Percentiles rank a stretch among this genome's conserved stretches.
Conservation (phyloP, 768 basidiomycete genomes). For the Floccularia luteovirens region DNA sequence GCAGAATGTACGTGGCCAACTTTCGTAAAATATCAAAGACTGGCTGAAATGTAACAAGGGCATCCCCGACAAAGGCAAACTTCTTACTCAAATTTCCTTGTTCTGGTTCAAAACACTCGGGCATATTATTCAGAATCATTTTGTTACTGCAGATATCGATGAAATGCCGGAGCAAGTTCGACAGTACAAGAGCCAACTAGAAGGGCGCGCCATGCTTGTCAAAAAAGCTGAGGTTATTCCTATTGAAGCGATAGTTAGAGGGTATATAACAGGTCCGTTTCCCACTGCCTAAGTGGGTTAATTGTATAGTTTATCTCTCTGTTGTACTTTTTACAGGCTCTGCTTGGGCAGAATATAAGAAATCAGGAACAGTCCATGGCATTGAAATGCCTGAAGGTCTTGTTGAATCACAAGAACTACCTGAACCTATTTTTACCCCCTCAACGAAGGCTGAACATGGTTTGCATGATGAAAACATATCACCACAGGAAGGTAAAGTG, state of each 20-base stretch:
- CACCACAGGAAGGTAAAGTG: slow-evolving; percentile 62
- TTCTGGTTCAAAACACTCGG: slow-evolving; percentile 92
- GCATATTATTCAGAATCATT: slow-evolving; percentile 82
- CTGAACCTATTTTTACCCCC: slow-evolving; percentile 86
- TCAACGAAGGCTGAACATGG: slow-evolving; percentile 96
- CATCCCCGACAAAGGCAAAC: slow-evolving; percentile 87
- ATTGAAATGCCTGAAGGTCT: slow-evolving; percentile 69
- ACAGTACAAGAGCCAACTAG: slow-evolving; percentile 68
- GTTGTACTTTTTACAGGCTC: no score
- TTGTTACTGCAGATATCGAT: slow-evolving; percentile 69
- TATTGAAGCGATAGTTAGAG: slow-evolving; percentile 92
- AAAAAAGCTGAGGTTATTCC: slow-evolving; percentile 83
- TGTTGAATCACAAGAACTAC: slow-evolving; percentile 79
- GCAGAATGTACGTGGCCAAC: slow-evolving; percentile 63
- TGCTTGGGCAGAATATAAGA: slow-evolving; percentile 92
- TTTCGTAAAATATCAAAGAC: background rate
- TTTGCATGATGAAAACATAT: slow-evolving; percentile 93
- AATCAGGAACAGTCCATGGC: slow-evolving; percentile 80
- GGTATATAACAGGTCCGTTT: slow-evolving; percentile 88
- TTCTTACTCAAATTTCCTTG: slow-evolving; percentile 83
- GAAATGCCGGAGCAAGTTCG: slow-evolving; percentile 79
- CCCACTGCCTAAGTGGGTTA: background rate
- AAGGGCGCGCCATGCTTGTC: slow-evolving; percentile 88
- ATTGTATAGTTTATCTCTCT: background rate
- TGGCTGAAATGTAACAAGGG: slow-evolving; percentile 46